Evolutionary conservation across 441 rosid species (phyloP), one percentile per base, ranked within the genome.

Genomic region (Omphalea diandra): DNA sequence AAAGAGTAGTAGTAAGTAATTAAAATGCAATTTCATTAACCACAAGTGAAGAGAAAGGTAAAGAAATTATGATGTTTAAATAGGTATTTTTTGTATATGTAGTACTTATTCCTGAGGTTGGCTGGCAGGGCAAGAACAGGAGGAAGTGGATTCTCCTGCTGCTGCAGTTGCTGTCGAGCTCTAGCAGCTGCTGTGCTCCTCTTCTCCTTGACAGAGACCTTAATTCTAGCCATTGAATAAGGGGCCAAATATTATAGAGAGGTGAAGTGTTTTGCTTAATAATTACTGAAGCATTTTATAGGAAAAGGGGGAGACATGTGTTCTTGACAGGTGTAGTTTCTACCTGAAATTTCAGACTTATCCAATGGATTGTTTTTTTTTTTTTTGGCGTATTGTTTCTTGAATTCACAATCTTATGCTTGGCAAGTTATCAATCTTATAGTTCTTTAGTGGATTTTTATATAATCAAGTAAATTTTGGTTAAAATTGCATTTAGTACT

Each of bases 91-190:
- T n/a, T n/a, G n/a, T n/a, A n/a, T n/a, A n/a, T n/a, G 8, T 1
- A 6, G 41, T 63, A 65, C 68, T 57, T 31, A 35, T 31, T 47
- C 1, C 32, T 38, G 65, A 2, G 18, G 38, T 61, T 31, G 14
- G 47, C 65, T 36, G 65, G 65, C 7, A 61, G 27, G 27, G 33
- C 49, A 40, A 61, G 33, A 22, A 40, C 47, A 38, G 49, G 49
- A 24, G 49, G 47, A 61, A 61, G 47, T 14, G 12, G 12, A 54
- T 22, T 12, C 65, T 20, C 20, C 26, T 5, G 58, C 56, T 66
- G 68, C 41, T 9, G 27, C 27, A 2, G 11, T 38, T 59, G 57
- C 0, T 66, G 59, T 35, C 52, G 69, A 52, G 69, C n/a, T 40
- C 7, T 24, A 22, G 65, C 44, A 49, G 57, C 32, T 40, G 31